Percentiles rank a stretch among this genome's conserved stretches.
These are phyloP conservation scores for Kwoniella botswanensis DNA, from an alignment of 768 basidiomycete species.

Conservation along the genomic window DNA sequence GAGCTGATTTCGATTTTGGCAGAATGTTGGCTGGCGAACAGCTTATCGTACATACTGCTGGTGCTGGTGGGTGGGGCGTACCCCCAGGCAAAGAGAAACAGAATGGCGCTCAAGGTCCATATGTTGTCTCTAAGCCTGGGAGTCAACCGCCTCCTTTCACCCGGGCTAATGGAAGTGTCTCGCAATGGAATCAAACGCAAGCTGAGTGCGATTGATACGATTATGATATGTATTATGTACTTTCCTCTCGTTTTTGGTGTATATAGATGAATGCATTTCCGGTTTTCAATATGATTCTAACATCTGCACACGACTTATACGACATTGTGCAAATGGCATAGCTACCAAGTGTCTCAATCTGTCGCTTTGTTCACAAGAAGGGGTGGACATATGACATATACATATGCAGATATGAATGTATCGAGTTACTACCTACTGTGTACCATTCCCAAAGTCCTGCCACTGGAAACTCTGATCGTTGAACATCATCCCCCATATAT, in stretches of 20 bases:
- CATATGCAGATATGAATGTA: too few species aligned
- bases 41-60: slow-evolving; percentile 41
- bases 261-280: background rate
- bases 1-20: slow-evolving; percentile 3
- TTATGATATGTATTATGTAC: background rate
- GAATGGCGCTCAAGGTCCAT: background rate
- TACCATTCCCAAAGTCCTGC: slow-evolving; percentile 13
- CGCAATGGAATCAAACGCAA: slow-evolving; percentile 29
- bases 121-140: slow-evolving; percentile 22
- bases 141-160: slow-evolving; percentile 29
- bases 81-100: slow-evolving; percentile 2
- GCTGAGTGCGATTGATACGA: slow-evolving; percentile 30
- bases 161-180: slow-evolving; percentile 36
- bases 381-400: too few species aligned
- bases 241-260: background rate
- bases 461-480: slow-evolving; percentile 15
- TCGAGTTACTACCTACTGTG: background rate
- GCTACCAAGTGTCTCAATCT: too few species aligned
- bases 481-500: slow-evolving; percentile 23
- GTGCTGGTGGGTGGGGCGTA: slow-evolving; percentile 46
- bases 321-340: too few species aligned
- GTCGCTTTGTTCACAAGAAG: too few species aligned
- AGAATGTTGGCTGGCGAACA: slow-evolving; percentile 30
- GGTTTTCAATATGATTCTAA: too few species aligned
- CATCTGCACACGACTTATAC: too few species aligned